Base-by-base conservation (phyloP, 768 basidiomycete genomes). In the Suillus ampliporus region DNA sequence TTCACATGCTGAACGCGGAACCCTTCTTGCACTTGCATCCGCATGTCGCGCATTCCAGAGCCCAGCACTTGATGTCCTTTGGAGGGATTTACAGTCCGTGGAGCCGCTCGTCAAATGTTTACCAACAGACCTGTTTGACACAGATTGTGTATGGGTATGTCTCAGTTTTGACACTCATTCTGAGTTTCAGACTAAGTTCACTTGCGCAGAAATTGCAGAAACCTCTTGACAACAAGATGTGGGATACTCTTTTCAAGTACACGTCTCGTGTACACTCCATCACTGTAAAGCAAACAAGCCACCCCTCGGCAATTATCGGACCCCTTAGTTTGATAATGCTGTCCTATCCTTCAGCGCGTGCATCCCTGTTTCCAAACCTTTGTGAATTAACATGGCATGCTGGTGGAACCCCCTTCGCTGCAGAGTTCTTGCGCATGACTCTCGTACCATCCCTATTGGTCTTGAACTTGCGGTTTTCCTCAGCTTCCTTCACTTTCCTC, bases 11-110 rank as follows among this genome's bases (percentile, higher is more conserved):
- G 15, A 17, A 6, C 17, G n/a, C 8, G 43, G 35, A 38, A 67
- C 64, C 15, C 72, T 72, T 31, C 51, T 70, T 14, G 57, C 62
- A 2, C 44, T 74, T 0, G 71, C 70, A 3, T 65, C 66, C 1
- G 68, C 72, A 23, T 72, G 70, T 53, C 68, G 41, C 38, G 70
- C 66, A 2, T 61, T 72, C 47, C 53, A 54, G 4, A 62, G 69
- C 46, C 66, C 68, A 34, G 71, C 72, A 40, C 53, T 72, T 2
- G 70, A 72, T 47, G 72, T 68, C 46, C 34, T 74, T 1, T 74
- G 72, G 71, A 60, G 60, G 35, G 59, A 66, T 28, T 35, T 72
- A 38, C 73, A 61, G 51, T 70, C 57, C 5, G 52, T 72, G 1
- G 46, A 64, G 38, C 71, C 71, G 1, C 66, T 72, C n/a, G 7